Percentiles rank a stretch among this genome's conserved stretches.
phyloP scores from a whole-genome alignment of 2,329 filamentous ascomycete genomes.

The Graphilbum fragrans region DNA sequence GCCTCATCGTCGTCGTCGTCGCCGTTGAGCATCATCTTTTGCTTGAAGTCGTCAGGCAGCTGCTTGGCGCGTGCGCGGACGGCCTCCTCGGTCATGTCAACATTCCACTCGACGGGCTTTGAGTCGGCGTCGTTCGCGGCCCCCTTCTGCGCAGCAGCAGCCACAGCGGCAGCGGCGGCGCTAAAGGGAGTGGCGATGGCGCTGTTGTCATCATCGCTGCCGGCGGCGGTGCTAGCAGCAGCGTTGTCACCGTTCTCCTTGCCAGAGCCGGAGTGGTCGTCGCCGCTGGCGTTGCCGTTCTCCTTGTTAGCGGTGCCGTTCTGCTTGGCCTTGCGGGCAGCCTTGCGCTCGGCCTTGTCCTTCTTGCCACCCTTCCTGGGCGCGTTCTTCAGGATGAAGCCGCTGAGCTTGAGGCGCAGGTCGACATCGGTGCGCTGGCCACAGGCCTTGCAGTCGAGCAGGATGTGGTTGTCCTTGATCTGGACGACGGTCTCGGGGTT shows the following conservation, averaged over 20 bases:
- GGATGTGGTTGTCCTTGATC: slow-evolving; percentile 86
- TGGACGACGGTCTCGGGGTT: slow-evolving; percentile 95
- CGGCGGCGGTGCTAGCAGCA: slow-evolving; percentile 45
- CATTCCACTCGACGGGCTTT: slow-evolving; percentile 89
- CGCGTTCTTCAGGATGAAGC: slow-evolving; percentile 94
- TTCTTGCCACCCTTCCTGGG: slow-evolving; percentile 92
- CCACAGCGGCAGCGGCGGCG: slow-evolving; percentile 31
- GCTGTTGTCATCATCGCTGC: slow-evolving; percentile 83
- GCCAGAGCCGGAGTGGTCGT: slow-evolving; percentile 37
- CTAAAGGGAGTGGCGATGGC: slow-evolving; percentile 41
- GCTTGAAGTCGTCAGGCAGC: slow-evolving; percentile 90
- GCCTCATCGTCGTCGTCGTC: slow-evolving; percentile 74
- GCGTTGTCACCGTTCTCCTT: slow-evolving; percentile 37
- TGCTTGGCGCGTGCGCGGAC: slow-evolving; percentile 89
- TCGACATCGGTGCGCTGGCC: slow-evolving; percentile 89
- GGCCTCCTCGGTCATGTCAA: slow-evolving; percentile 91
- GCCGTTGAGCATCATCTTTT: slow-evolving; percentile 67
- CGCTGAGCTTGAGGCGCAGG: slow-evolving; percentile 85
- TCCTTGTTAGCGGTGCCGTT: slow-evolving; percentile 48
- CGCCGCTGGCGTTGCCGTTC: slow-evolving; percentile 49
- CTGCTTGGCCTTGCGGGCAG: slow-evolving; percentile 81
- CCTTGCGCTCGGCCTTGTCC: slow-evolving; percentile 87
- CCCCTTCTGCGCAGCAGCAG: slow-evolving; percentile 37
- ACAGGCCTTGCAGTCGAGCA: slow-evolving; percentile 97
- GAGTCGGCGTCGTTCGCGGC: slow-evolving; percentile 29